These are phyloP conservation scores for Aspergillus sp. DNA, from an alignment of 2,329 filamentous ascomycete species.

Conservation along the genomic window DNA sequence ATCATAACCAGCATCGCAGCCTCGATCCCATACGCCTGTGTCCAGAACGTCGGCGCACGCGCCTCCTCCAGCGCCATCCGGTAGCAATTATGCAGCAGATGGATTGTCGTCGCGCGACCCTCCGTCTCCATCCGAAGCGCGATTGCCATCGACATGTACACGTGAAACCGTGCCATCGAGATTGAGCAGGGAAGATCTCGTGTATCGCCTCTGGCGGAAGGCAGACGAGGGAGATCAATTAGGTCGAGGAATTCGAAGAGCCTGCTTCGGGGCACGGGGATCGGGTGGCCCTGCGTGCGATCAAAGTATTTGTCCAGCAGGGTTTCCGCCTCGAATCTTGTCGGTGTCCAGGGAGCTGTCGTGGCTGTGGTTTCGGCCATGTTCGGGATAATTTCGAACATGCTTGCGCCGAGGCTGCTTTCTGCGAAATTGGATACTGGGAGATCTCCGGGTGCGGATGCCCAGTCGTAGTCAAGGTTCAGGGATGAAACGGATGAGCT, in stretches of 20 bases:
- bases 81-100: conserved; percentile 19
- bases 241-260: conserved; percentile 17
- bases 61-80: conserved; percentile 16
- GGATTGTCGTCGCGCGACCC: neutral
- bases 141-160: conserved; percentile 24
- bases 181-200: neutral
- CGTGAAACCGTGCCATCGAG: conserved; percentile 21
- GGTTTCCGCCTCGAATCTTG: conserved; percentile 13
- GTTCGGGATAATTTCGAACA: neutral
- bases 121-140: conserved; percentile 14
- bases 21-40: conserved; percentile 12
- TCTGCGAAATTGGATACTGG: neutral
- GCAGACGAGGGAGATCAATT: neutral
- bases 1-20: conserved; percentile 14
- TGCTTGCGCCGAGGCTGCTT: neutral
- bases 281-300: neutral
- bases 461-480: conserved; percentile 13
- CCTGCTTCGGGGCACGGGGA: neutral
- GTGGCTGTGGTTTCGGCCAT: neutral
- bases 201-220: neutral
- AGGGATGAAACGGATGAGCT: conserved; percentile 20
- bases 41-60: conserved; percentile 16
- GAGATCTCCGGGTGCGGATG: neutral
- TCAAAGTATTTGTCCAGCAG: conserved; percentile 19
- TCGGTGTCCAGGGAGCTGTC: neutral